Conservation (phyloP, 352 stramenopile genomes). For the Aphanomyces cochlioides region DNA sequence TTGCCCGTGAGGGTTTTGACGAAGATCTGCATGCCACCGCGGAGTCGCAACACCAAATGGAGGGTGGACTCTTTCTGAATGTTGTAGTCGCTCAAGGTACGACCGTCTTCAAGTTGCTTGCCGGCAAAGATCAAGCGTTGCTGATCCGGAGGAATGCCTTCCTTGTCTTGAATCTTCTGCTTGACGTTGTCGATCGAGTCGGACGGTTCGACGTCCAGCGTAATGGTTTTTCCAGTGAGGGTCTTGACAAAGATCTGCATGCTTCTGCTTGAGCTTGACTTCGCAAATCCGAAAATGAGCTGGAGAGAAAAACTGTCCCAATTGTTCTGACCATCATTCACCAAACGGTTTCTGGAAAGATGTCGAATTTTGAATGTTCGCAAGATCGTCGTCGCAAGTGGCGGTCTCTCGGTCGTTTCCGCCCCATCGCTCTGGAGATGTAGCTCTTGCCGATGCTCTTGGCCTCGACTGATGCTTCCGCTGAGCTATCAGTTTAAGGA, state of each 20-base stretch:
- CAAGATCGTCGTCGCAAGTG: background rate
- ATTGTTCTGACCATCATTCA: slow-evolving; percentile 1
- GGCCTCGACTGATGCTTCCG: too few relatives aligned
- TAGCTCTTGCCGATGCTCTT: too few relatives aligned
- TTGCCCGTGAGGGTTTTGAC: slow-evolving; percentile 92
- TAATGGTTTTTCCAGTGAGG: slow-evolving; percentile 89
- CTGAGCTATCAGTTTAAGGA: too few relatives aligned
- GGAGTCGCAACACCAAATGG: slow-evolving; percentile 76
- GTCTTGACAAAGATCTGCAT: slow-evolving; percentile 95
- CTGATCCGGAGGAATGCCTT: slow-evolving; percentile 93
- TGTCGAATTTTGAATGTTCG: background rate
- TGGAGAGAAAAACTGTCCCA: background rate
- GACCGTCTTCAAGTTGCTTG: slow-evolving; percentile 92
- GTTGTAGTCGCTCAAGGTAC: slow-evolving; percentile 89
- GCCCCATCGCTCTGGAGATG: too few relatives aligned
- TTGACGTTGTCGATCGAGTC: slow-evolving; percentile 97
- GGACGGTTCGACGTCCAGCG: slow-evolving; percentile 88
- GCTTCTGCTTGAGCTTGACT: background rate
- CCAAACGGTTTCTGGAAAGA: slow-evolving; percentile 5
- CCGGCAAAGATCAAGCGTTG: slow-evolving; percentile 95
- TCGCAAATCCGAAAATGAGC: slow-evolving; percentile 1
- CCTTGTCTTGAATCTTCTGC: slow-evolving; percentile 92
- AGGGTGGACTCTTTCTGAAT: slow-evolving; percentile 88
- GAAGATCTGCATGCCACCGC: slow-evolving; percentile 74
- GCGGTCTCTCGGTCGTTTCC: too few relatives aligned